Evolutionary conservation across 2,329 filamentous ascomycete genomes (phyloP).

Genomic region (Aspergillus latus): DNA sequence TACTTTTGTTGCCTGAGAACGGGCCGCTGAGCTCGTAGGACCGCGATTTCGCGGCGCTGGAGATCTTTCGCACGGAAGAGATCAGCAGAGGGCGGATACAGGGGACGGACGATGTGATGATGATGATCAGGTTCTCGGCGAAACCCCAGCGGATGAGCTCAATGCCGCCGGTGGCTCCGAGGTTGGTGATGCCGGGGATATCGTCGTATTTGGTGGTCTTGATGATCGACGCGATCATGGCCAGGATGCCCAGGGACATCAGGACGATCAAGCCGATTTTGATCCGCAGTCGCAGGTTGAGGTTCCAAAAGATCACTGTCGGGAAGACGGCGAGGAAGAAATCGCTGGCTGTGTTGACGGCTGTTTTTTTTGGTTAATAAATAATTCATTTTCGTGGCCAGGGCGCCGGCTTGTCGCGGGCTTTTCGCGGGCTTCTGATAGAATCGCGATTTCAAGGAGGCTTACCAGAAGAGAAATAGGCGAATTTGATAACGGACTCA

Average conservation of each 20-base stretch:
- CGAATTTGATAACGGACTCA: constrained; percentile 26
- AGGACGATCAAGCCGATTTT: constrained; percentile 30
- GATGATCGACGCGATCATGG: constrained; percentile 34
- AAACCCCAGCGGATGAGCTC: constrained; percentile 34
- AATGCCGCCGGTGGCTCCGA: constrained; percentile 25
- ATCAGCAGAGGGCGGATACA: constrained; percentile 33
- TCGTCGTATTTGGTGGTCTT: constrained; percentile 30
- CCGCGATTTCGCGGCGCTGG: constrained; percentile 24
- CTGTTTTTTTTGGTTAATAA: constrained; percentile 7
- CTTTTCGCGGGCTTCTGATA: no score
- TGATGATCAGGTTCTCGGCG: constrained; percentile 31
- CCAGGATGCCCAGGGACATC: constrained; percentile 31
- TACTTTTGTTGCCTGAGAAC: constrained; percentile 20
- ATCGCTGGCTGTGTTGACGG: constrained; percentile 31
- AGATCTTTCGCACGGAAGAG: constrained; percentile 33
- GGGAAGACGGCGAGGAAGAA: constrained; percentile 33
- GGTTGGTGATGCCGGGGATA: constrained; percentile 30
- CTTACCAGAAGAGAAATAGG: constrained; percentile 32
- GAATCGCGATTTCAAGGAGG: not conserved
- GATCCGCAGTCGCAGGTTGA: constrained; percentile 31
- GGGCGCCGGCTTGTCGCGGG: no score
- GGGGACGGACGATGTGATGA: constrained; percentile 33
- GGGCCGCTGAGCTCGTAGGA: constrained; percentile 31
- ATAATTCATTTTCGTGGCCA: no score
- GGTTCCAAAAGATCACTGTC: constrained; percentile 31